phyloP scores from a whole-genome alignment of 176 grass and related monocot species.

The Echinochloa phyllopogon region DNA sequence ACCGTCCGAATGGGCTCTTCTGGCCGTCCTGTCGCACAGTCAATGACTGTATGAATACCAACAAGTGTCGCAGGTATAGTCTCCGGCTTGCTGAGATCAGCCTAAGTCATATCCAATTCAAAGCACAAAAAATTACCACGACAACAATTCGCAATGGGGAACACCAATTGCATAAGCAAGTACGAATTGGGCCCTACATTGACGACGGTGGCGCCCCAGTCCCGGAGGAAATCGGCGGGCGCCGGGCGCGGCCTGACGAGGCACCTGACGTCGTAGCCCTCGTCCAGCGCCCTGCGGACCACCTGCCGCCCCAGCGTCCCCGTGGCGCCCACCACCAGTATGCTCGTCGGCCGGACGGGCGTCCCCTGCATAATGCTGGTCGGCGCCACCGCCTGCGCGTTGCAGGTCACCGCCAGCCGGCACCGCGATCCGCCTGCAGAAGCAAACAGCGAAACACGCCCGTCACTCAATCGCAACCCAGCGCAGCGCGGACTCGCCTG shows the following conservation, averaged over 20 bases:
- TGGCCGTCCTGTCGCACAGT: constrained; percentile 92
- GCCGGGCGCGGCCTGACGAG: constrained; percentile 93
- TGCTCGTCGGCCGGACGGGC: constrained; percentile 89
- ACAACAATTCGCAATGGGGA: background rate
- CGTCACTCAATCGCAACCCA: background rate
- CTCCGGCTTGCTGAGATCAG: constrained; percentile 93
- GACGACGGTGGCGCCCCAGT: constrained; percentile 93
- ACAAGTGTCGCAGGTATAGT: constrained; percentile 94
- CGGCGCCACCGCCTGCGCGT: constrained; percentile 67
- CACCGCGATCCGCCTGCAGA: constrained; percentile 50
- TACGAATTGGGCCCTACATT: constrained; percentile 57
- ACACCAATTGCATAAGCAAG: background rate
- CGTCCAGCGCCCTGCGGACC: constrained; percentile 87
- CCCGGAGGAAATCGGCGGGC: constrained; percentile 93
- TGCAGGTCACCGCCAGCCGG: constrained; percentile 63
- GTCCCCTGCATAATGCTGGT: constrained; percentile 88
- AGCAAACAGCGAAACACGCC: background rate
- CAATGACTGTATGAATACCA: constrained; percentile 88
- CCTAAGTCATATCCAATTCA: constrained; percentile 56
- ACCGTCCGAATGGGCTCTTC: constrained; percentile 93
- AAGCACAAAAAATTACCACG: constrained; percentile 19
- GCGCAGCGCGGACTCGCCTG: background rate
- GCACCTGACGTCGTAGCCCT: constrained; percentile 97
- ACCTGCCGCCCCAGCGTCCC: constrained; percentile 92
- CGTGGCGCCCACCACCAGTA: constrained; percentile 88